Base-by-base conservation (phyloP, 2,329 filamentous ascomycete genomes). In the Didymosphaeria variabile region DNA sequence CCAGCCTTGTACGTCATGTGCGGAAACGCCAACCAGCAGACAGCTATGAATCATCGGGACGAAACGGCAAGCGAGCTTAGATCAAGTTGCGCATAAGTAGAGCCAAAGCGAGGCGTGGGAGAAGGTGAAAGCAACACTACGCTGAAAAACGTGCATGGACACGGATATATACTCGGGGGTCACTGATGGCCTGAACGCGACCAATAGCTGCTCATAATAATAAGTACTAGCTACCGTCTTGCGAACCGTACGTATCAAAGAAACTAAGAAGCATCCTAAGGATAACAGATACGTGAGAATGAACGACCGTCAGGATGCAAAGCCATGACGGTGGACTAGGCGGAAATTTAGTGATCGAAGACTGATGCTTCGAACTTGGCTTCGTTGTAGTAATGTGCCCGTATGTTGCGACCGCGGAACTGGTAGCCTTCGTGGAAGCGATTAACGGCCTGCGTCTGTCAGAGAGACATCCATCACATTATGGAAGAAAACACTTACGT, bases 351-450 rank as follows among this genome's bases (percentile, higher is more conserved):
- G 44, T 74, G 63, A 17, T 78, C 74, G 47, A 69, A 77, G 9
- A 72, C 65, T 5, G 67, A 68, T 3, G 83, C 80, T 65, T 96
- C 93, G 73, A 98, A 99, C 70, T 87, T 91, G 47, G 94, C 92
- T 6, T 83, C 83, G 71, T 96, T 88, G 77, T 91, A 98, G 75
- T 94, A 98, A 55, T 85, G 87, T 0, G 94, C 92, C n/a, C 83
- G 82, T 59, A 98, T 96, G 12, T 85, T 83, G 75, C 97, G 97
- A 5, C 92, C 94, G 66, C 93, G 94, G 77, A 98, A 98, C 66
- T 94, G 94, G 78, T 97, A 98, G 56, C 93, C 88, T 17, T 93
- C 93, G 72, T 97, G 89, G 44, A 97, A 86, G 12, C 93, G 93
- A 75, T 95, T 96, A 54, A 98, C 92, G 55, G 94, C 94, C 90